phyloP scores from a whole-genome alignment of 1,284 basidiomycete species.

The Cerioporus squamosus region DNA sequence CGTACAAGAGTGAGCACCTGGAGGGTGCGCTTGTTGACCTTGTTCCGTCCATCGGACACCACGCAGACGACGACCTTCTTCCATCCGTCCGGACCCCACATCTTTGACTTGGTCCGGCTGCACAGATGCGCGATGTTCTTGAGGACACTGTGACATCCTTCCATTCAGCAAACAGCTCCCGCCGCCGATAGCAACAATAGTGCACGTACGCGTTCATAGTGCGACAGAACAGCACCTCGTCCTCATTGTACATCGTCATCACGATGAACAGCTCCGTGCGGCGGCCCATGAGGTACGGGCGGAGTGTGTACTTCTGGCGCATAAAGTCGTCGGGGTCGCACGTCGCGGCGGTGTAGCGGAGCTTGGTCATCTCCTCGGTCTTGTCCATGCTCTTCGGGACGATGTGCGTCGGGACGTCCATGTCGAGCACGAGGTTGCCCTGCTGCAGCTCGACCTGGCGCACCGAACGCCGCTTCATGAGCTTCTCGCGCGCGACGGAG shows the following conservation, averaged over 20 bases:
- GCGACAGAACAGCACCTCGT: conserved; percentile 81
- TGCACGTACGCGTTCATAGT: conserved; percentile 83
- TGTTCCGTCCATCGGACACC: conserved; percentile 90
- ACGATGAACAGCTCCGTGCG: conserved; percentile 94
- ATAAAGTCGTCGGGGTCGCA: conserved; percentile 93
- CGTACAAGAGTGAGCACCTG: conserved; percentile 78
- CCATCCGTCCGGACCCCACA: conserved; percentile 95
- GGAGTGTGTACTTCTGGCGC: conserved; percentile 76
- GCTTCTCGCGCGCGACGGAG: conserved; percentile 70
- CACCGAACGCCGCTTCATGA: conserved; percentile 79
- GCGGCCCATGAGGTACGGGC: conserved; percentile 85
- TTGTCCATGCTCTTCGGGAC: conserved; percentile 66
- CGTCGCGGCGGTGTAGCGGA: conserved; percentile 92
- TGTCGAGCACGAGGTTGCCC: conserved; percentile 84
- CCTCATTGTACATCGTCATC: conserved; percentile 98
- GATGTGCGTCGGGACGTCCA: conserved; percentile 79
- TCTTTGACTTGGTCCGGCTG: conserved; percentile 79
- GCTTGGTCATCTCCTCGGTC: conserved; percentile 80
- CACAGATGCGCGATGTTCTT: conserved; percentile 91
- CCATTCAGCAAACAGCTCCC: conserved; percentile 10
- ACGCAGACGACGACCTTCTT: conserved; percentile 95
- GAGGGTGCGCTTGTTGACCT: conserved; percentile 87
- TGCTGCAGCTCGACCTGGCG: conserved; percentile 82
- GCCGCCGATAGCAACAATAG: background rate
- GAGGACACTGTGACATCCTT: conserved; percentile 62